Percentiles rank a stretch among this genome's conserved stretches.
Conservation (phyloP, 345 rosid species). For the Gossypium rotundifolium region DNA sequence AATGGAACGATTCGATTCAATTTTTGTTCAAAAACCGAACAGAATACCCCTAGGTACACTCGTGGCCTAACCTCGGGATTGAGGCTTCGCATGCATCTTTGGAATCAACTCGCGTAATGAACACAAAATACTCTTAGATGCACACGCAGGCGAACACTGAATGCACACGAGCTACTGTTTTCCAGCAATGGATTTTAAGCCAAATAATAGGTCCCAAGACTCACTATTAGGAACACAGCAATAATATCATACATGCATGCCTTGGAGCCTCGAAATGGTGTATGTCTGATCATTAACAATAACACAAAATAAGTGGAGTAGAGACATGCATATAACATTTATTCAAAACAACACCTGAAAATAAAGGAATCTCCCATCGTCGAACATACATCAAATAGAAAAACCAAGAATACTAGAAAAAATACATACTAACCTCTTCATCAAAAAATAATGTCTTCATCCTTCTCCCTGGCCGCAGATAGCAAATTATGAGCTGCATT, state of each 20-base stretch:
- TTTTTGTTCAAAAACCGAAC: too few relatives aligned
- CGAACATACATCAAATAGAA: constrained; percentile 4
- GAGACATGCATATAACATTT: constrained; percentile 13
- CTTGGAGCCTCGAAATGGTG: neutral
- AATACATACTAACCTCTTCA: constrained; percentile 17
- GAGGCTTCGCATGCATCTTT: neutral
- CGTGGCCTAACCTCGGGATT: neutral
- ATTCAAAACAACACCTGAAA: constrained; percentile 14
- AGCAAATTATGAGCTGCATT: constrained; percentile 55
- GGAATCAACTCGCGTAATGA: neutral
- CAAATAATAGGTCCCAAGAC: neutral
- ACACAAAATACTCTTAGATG: neutral
- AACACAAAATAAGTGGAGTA: constrained; percentile 19
- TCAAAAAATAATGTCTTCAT: constrained; percentile 78
- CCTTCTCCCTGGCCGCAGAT: constrained; percentile 50
- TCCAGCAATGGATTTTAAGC: neutral
- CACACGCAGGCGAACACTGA: neutral
- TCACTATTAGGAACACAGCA: neutral
- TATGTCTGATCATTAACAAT: neutral
- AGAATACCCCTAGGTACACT: neutral
- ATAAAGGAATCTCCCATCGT: neutral
- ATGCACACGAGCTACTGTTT: neutral
- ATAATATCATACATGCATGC: neutral
- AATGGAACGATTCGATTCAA: too few relatives aligned
- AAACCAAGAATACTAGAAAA: constrained; percentile 18